phyloP scores from a whole-genome alignment of 352 stramenopile genomes.

The Phytophthora fragariaefolia region DNA sequence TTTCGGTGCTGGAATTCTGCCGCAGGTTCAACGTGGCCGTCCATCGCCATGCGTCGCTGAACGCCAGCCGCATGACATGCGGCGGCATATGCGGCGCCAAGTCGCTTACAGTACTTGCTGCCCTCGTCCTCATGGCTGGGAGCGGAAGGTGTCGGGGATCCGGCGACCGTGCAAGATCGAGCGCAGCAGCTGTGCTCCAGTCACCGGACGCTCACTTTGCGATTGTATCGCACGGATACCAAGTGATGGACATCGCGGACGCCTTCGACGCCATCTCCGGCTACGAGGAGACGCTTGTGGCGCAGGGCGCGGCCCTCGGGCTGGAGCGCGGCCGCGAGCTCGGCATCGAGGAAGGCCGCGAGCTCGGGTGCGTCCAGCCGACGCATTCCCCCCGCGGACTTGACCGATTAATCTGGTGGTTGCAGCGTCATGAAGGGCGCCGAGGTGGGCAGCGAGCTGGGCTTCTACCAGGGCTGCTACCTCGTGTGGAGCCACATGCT shows the following conservation, averaged over 20 bases:
- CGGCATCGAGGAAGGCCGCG: slow-evolving; percentile 76
- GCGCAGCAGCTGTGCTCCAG: slow-evolving; percentile 6
- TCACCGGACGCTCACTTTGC: slow-evolving; percentile 25
- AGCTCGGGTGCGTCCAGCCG: slow-evolving; percentile 60
- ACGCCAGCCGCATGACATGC: too few relatives aligned
- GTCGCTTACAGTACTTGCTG: not conserved
- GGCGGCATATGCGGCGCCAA: too few relatives aligned
- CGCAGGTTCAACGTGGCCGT: slow-evolving; percentile 1
- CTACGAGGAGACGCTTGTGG: slow-evolving; percentile 75
- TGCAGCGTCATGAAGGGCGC: slow-evolving; percentile 75
- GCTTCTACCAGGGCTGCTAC: slow-evolving; percentile 86
- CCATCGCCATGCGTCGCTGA: not conserved
- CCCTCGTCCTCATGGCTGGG: not conserved
- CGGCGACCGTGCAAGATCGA: slow-evolving; percentile 27
- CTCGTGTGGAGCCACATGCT: slow-evolving; percentile 72
- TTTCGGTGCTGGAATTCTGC: not conserved
- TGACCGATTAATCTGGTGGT: too few relatives aligned
- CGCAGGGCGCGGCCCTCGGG: slow-evolving; percentile 69
- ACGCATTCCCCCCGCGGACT: slow-evolving; percentile 1
- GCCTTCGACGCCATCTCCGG: slow-evolving; percentile 78
- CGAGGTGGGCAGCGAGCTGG: slow-evolving; percentile 83
- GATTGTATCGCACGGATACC: slow-evolving; percentile 12
- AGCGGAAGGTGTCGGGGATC: too few relatives aligned
- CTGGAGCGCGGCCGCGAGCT: slow-evolving; percentile 60
- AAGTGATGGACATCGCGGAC: slow-evolving; percentile 63